A percentile compares a stretch with the other conserved stretches of the same genome.
phyloP scores from a whole-genome alignment of 2,329 filamentous ascomycete species.

The Xylaria polymorpha region DNA sequence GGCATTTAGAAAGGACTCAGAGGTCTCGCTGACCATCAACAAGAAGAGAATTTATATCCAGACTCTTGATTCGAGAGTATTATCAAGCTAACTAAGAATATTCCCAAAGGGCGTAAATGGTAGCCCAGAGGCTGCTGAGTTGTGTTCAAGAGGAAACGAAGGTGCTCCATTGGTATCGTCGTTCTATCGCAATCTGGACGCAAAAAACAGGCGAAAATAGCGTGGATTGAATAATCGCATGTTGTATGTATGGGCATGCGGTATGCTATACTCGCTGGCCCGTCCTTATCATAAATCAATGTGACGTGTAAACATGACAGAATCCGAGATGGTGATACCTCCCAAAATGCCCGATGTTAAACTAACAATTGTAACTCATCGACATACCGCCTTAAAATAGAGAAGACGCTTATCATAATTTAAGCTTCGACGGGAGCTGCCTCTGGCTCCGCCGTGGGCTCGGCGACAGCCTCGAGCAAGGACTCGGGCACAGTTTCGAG shows the following conservation, averaged over 20 bases:
- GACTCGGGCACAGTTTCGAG: background rate
- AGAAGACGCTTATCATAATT: conserved; percentile 7
- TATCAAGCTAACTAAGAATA: conserved; percentile 13
- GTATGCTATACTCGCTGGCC: background rate
- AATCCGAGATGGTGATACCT: conserved; percentile 9
- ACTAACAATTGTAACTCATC: conserved; percentile 15
- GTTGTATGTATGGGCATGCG: background rate
- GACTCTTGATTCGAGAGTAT: background rate
- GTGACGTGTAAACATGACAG: conserved; percentile 13
- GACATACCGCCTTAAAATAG: conserved; percentile 15
- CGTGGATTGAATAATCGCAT: conserved; percentile 13
- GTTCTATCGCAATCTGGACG: conserved; percentile 45
- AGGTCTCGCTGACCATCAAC: background rate
- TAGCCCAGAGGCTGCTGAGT: background rate
- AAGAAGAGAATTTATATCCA: background rate
- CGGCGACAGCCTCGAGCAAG: background rate
- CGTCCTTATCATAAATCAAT: conserved; percentile 27
- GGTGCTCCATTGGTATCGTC: conserved; percentile 47
- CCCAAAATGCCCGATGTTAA: background rate
- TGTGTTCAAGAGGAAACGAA: conserved; percentile 18
- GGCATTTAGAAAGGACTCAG: background rate
- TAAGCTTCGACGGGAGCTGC: conserved; percentile 9
- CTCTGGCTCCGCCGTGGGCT: conserved; percentile 17
- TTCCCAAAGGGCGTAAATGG: background rate
- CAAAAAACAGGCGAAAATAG: conserved; percentile 15